phyloP scores from a whole-genome alignment of 1,284 basidiomycete genomes.

The Dichomitus squalens region DNA sequence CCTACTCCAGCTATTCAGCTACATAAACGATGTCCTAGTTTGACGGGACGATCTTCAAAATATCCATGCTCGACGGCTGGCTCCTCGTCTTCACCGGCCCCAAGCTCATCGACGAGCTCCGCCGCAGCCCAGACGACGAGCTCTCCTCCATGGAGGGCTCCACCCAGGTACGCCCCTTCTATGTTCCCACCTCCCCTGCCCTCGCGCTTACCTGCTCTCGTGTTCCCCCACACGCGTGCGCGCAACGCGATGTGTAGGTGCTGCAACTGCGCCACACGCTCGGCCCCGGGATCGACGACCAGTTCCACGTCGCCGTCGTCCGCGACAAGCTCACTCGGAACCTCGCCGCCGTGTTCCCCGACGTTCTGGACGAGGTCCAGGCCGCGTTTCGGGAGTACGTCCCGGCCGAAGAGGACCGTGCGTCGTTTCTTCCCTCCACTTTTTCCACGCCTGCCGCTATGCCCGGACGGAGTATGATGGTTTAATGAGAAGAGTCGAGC shows the following conservation, averaged over 20 bases:
- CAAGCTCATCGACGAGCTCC: conserved; percentile 45
- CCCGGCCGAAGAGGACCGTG: conserved; percentile 21
- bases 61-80: conserved; percentile 44
- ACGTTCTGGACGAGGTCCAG: conserved; percentile 33
- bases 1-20: background rate
- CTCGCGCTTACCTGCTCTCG: background rate
- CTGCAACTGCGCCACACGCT: conserved; percentile 21
- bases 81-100: conserved; percentile 40
- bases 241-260: background rate
- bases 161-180: conserved; percentile 25
- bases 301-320: conserved; percentile 33
- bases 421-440: background rate
- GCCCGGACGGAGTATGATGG: background rate
- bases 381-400: conserved; percentile 27
- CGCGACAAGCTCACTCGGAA: conserved; percentile 31
- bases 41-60: conserved; percentile 41
- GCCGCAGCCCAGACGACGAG: conserved; percentile 40
- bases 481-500: background rate
- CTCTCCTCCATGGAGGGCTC: conserved; percentile 41
- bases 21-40: conserved; percentile 29
- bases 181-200: background rate
- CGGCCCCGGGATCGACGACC: conserved; percentile 25
- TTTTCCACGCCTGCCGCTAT: background rate
- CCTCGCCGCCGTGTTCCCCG: conserved; percentile 29
- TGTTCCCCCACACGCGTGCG: background rate